A percentile compares a stretch with the other conserved stretches of the same genome.
These are phyloP conservation scores for Talaromyces ruber DNA, from an alignment of 495 filamentous ascomycete species.

Conservation along the genomic window DNA sequence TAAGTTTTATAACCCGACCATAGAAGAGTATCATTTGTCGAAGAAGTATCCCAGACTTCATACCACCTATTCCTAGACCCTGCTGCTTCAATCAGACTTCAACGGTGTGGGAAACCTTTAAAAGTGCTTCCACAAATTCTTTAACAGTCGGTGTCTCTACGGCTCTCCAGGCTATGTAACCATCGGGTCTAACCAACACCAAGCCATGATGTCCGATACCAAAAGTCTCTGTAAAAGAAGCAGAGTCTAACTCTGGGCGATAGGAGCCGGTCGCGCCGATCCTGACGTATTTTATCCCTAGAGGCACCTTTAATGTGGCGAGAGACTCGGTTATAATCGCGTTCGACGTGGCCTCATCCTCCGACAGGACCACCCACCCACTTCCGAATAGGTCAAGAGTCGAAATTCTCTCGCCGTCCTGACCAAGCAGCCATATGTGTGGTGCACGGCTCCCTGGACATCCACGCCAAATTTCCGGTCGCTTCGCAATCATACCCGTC, in stretches of 20 bases:
- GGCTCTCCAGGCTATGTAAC: slow-evolving; percentile 20
- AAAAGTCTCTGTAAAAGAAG: slow-evolving; percentile 8
- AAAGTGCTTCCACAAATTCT: too few species aligned
- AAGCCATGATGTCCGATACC: slow-evolving; percentile 12
- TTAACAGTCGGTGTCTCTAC: slow-evolving; percentile 3
- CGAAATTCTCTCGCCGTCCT: slow-evolving; percentile 1
- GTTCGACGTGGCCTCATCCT: slow-evolving; percentile 8
- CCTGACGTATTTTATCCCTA: background rate
- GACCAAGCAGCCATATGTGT: slow-evolving; percentile 19
- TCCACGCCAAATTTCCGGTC: slow-evolving; percentile 20
- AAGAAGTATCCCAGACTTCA: too few species aligned
- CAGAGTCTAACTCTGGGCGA: slow-evolving; percentile 2
- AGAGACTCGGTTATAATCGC: background rate
- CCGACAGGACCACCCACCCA: slow-evolving; percentile 14
- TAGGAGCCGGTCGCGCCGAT: slow-evolving; percentile 4
- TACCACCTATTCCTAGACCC: too few species aligned
- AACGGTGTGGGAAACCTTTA: too few species aligned
- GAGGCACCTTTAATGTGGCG: too few species aligned
- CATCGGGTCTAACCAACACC: slow-evolving; percentile 18
- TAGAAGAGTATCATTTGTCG: too few species aligned
- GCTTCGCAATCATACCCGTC: slow-evolving; percentile 5
- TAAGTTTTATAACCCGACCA: too few species aligned
- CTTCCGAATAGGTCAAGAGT: slow-evolving; percentile 12
- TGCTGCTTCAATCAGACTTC: too few species aligned
- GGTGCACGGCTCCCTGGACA: slow-evolving; percentile 19